Conservation (phyloP, 2,329 filamentous ascomycete genomes). For the Xylariaceae sp. region DNA sequence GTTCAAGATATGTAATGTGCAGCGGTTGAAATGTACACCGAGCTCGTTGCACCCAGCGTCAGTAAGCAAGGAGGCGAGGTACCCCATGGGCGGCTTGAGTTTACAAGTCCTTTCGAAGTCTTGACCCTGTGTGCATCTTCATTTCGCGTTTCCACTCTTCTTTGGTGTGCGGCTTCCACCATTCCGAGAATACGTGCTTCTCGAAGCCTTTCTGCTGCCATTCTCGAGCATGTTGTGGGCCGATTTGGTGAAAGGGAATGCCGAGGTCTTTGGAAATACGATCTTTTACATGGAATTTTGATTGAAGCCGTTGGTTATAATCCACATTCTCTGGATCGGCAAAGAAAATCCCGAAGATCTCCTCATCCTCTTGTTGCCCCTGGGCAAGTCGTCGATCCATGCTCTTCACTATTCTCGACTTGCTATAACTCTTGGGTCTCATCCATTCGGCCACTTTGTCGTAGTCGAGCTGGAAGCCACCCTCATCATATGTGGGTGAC, state of each 20-base stretch:
- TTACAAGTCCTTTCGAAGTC: conserved; percentile 17
- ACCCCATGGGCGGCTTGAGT: too few relatives aligned
- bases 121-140: conserved; percentile 14
- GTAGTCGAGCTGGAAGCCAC: conserved; percentile 20
- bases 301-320: background rate
- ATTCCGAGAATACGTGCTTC: conserved; percentile 21
- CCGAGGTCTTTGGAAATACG: conserved; percentile 26
- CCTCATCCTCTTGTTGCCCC: background rate
- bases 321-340: background rate
- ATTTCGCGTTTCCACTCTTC: conserved; percentile 13
- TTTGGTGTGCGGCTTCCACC: conserved; percentile 19
- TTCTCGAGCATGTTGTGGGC: conserved; percentile 11
- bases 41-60: too few relatives aligned
- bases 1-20: too few relatives aligned
- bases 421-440: conserved; percentile 11
- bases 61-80: too few relatives aligned
- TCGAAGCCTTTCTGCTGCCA: conserved; percentile 22
- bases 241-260: conserved; percentile 24
- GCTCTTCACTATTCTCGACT: background rate
- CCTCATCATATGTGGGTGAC: conserved; percentile 18
- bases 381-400: conserved; percentile 7
- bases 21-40: too few relatives aligned
- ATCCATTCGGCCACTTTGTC: conserved; percentile 15
- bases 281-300: conserved; percentile 16
- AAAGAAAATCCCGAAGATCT: conserved; percentile 16